Evolutionary conservation across 164 flowering plant species (phyloP).

Genomic region (Annona squamosa): DNA sequence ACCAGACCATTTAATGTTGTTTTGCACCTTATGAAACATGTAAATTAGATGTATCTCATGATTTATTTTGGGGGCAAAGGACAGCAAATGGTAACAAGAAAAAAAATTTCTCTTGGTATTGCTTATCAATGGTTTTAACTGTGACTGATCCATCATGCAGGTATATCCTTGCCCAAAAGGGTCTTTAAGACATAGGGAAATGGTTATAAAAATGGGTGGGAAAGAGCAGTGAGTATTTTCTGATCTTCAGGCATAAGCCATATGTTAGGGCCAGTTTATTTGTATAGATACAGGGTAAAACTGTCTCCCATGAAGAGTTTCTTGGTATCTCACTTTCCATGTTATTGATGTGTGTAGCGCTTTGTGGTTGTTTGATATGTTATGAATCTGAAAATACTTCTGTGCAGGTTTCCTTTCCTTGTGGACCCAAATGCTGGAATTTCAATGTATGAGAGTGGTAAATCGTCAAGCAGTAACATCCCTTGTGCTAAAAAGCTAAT

Average conservation of each 20-base stretch:
- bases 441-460: constrained; percentile 71
- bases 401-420: constrained; percentile 76
- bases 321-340: background rate
- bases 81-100: background rate
- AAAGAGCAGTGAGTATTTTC: constrained; percentile 58
- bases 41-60: background rate
- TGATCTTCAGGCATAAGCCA: background rate
- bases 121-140: background rate
- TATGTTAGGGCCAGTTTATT: background rate
- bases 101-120: background rate
- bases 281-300: too few species aligned
- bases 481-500: background rate
- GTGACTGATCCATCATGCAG: constrained; percentile 25
- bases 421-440: constrained; percentile 59
- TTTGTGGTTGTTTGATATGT: background rate
- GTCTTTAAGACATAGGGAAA: constrained; percentile 55
- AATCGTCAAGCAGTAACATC: constrained; percentile 16
- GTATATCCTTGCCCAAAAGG: constrained; percentile 85
- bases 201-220: constrained; percentile 59
- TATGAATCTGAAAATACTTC: constrained; percentile 2
- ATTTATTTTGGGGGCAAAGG: background rate
- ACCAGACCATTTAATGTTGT: background rate
- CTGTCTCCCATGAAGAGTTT: too few species aligned
- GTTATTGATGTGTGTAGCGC: background rate
- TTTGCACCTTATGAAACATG: background rate